These are phyloP conservation scores for Plantago coronopus DNA, from an alignment of 305 asterid species.

Conservation along the genomic window DNA sequence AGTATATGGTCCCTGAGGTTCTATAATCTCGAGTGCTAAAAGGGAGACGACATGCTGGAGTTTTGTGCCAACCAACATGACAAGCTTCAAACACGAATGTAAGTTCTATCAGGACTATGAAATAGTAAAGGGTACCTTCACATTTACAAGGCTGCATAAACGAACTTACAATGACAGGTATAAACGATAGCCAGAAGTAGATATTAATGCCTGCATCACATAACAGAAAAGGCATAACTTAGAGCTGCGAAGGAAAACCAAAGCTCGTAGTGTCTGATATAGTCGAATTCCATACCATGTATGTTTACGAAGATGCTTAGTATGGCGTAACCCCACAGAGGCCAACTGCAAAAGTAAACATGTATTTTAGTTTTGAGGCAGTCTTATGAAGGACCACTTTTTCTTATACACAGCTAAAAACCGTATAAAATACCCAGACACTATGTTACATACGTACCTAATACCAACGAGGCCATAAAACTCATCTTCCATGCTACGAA, in stretches of 20 bases:
- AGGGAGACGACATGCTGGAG: conserved; percentile 85
- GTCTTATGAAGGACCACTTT: background rate
- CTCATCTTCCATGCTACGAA: conserved; percentile 96
- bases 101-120: conserved; percentile 15
- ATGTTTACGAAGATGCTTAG: conserved; percentile 80
- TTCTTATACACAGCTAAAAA: too few species aligned
- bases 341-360: conserved; percentile 63
- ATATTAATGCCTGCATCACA: conserved; percentile 66
- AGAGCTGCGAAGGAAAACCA: conserved; percentile 1
- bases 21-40: conserved; percentile 73
- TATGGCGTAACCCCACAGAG: conserved; percentile 90
- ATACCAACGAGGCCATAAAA: conserved; percentile 79
- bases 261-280: background rate
- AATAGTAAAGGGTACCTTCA: background rate
- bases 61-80: conserved; percentile 85
- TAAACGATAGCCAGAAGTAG: conserved; percentile 86
- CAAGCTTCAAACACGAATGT: conserved; percentile 47
- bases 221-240: conserved; percentile 3
- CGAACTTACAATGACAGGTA: conserved; percentile 84
- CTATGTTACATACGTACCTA: conserved; percentile 40
- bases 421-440: too few species aligned
- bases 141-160: background rate
- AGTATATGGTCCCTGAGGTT: conserved; percentile 45
- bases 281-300: conserved; percentile 47
- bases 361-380: background rate